These are phyloP conservation scores for Rubus parviflorus DNA, from an alignment of 306 rosid genomes.

Conservation along the genomic window DNA sequence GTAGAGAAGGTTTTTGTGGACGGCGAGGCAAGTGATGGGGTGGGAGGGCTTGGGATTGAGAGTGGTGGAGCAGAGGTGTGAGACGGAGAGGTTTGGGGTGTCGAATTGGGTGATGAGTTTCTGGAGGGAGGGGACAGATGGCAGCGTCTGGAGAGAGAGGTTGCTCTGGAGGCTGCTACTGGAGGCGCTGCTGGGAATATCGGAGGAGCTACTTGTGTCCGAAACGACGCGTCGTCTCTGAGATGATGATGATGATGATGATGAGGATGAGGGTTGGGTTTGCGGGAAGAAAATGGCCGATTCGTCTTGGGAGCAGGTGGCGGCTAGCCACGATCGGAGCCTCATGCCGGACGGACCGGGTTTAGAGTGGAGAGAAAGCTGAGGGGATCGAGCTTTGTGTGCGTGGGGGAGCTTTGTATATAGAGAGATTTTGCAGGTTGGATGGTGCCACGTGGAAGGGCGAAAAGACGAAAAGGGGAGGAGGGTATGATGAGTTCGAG, in stretches of 20 bases:
- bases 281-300: slow-evolving; percentile 31
- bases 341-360: slow-evolving; percentile 27
- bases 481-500: not conserved
- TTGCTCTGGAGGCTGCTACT: slow-evolving; percentile 43
- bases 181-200: slow-evolving; percentile 12
- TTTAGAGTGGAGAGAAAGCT: not conserved
- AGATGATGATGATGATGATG: not conserved
- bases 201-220: slow-evolving; percentile 37
- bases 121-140: slow-evolving; percentile 80
- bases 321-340: slow-evolving; percentile 34
- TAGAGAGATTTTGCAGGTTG: not conserved
- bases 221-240: slow-evolving; percentile 20
- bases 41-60: slow-evolving; percentile 38
- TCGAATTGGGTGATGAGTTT: slow-evolving; percentile 42
- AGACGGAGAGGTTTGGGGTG: slow-evolving; percentile 28
- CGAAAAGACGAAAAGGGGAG: not conserved
- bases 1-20: slow-evolving; percentile 55
- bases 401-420: too few species aligned
- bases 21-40: slow-evolving; percentile 67
- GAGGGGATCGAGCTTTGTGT: not conserved
- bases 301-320: slow-evolving; percentile 32
- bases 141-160: slow-evolving; percentile 71
- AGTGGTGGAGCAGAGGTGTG: slow-evolving; percentile 44
- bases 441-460: not conserved
- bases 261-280: slow-evolving; percentile 16